Base-by-base conservation (phyloP, 805 yeast species). In the Kuraishia floccosa region DNA sequence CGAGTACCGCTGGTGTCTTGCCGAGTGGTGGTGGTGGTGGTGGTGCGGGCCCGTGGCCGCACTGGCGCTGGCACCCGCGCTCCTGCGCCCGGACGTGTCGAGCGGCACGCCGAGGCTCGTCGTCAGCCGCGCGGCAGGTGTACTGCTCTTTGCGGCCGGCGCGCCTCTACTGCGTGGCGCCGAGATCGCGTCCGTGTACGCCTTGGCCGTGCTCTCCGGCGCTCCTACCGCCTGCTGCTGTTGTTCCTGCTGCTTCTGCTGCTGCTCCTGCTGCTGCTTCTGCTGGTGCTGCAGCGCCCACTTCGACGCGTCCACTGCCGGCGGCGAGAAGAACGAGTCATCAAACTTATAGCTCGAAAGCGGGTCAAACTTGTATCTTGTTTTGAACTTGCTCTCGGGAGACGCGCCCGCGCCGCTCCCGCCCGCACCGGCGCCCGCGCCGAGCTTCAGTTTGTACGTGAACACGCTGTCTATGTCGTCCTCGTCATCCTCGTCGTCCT, bases 1-100 rank as follows among this genome's bases (percentile, higher is more conserved):
- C n/a, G n/a, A n/a, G n/a, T n/a, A n/a, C n/a, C n/a, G n/a, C n/a
- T n/a, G n/a, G n/a, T n/a, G n/a, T 29, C 34, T 25, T n/a, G 51
- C 57, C 3, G 58, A 53, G 17, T 43, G 42, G 30, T 42, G 44
- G n/a, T 54, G 46, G 25, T 40, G 42, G 12, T 23, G 13, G 13
- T 21, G 20, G 9, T 32, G 27, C 4, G 30, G 22, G 7, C 15
- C 26, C 8, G 26, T 11, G 15, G 26, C 26, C 13, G 26, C 8
- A 11, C n/a, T 7, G 5, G 30, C 4, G 13, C 29, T 11, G 4
- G 17, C 8, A 24, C 15, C 23, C 5, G 29, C 27, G n/a, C n/a
- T n/a, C n/a, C n/a, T n/a, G n/a, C n/a, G n/a, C n/a, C n/a, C n/a
- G n/a, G n/a, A n/a, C n/a, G n/a, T n/a, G n/a, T n/a, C n/a, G n/a